Evolutionary conservation across 805 yeast genomes (phyloP), one percentile per base, ranked within the genome.

Genomic region (Pichia pseudocactophila): DNA sequence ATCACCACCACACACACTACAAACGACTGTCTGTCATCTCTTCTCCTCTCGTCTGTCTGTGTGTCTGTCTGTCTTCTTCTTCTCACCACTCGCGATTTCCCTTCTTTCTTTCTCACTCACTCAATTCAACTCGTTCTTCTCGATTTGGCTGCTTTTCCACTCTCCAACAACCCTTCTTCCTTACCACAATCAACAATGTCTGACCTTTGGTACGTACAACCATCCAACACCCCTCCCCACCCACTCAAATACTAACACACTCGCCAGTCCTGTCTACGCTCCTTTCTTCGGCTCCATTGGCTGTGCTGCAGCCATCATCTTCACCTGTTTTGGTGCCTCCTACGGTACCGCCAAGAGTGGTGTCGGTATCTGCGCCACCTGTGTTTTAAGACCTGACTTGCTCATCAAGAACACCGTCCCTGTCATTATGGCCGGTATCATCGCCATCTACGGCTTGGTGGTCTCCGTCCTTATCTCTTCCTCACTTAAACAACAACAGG

Each of bases 211-310:
- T 80, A 76, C 56, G 85, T 73, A n/a, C 16, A 22, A 6, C 8
- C 7, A 22, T 8, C 5, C 25, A 22, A 22, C 25, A 22, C 25
- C 25, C 25, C 25, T 22, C 25, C 25, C 25, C 25, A 6, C 25
- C 25, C 25, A 22, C 5, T 22, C 8, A 22, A 22, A n/a, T n/a
- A n/a, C n/a, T n/a, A n/a, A n/a, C n/a, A n/a, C n/a, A n/a, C n/a
- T n/a, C n/a, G n/a, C n/a, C n/a, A n/a, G 31, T 66, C 86, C 86
- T 58, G 86, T 80, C 62, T 80, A 80, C 61, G 85, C 85, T 59
- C 98, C 99, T 65, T 92, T 92, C 76, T 92, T 92, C 68, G 99
- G 99, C 61, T 90, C 97, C 55, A 86, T 92, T 62, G 99, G 99
- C 64, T 94, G 98, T 76, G 95, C 98, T 46, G 87, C 97, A 42